These are phyloP conservation scores for Arctium minus DNA, from an alignment of 129 eudicot genomes.

Conservation along the genomic window DNA sequence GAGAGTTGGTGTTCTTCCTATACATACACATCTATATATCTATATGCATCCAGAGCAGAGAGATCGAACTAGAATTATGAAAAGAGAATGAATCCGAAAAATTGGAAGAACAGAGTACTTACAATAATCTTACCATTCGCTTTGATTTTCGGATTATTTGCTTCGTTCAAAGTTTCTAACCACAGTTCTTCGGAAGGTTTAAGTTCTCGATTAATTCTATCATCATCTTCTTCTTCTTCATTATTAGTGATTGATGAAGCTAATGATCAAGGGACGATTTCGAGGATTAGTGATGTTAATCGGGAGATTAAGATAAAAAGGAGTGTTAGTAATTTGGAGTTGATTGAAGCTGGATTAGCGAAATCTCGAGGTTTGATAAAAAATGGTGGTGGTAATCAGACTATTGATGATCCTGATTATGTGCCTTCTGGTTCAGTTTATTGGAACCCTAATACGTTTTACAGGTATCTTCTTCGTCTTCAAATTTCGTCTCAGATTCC, in stretches of 20 bases:
- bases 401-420: conserved; percentile 47
- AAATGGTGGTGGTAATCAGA: not conserved
- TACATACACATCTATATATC: no score
- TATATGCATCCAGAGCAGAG: no score
- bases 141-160: not conserved
- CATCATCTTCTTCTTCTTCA: not conserved
- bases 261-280: not conserved
- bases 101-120: not conserved
- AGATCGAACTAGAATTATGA: no score
- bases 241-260: not conserved
- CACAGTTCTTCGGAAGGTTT: not conserved
- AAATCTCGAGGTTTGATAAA: conserved; percentile 46
- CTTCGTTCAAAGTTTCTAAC: not conserved
- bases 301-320: not conserved
- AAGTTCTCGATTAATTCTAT: not conserved
- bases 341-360: conserved; percentile 29
- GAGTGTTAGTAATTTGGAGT: not conserved
- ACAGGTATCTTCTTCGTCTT: conserved; percentile 38
- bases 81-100: not conserved
- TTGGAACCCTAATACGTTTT: conserved; percentile 60
- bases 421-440: conserved; percentile 74
- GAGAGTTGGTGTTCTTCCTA: not conserved
- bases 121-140: not conserved
- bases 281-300: not conserved
- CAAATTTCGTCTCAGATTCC: not conserved